phyloP scores from a whole-genome alignment of 305 asterid species.

The Fraxinus nigra region DNA sequence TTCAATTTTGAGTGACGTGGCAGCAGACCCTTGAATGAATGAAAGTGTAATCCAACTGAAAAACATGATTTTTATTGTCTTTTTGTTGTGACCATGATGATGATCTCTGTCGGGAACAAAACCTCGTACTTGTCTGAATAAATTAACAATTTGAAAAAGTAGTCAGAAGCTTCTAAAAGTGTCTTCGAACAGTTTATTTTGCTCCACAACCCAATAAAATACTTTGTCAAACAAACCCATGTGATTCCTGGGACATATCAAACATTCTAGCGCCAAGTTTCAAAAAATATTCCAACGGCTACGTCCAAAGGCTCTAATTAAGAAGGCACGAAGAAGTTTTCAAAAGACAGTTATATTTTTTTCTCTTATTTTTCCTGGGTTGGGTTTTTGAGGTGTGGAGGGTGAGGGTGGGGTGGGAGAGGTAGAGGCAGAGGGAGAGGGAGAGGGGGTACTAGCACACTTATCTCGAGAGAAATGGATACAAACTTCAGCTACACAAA shows the following conservation, averaged over 20 bases:
- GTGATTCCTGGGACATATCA: not conserved
- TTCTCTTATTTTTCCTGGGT: not conserved
- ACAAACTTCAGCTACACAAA: conserved; percentile 10
- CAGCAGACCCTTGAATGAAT: not conserved
- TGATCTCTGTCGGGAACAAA: conserved; percentile 17
- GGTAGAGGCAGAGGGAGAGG: not conserved
- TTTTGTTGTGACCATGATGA: conserved; percentile 12
- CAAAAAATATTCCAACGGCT: conserved; percentile 5
- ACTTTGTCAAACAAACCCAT: not conserved
- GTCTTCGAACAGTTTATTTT: not conserved
- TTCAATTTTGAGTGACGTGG: conserved; percentile 10
- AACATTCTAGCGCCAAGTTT: conserved; percentile 10
- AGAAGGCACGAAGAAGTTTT: not conserved
- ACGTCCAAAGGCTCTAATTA: not conserved
- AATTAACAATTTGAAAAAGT: conserved; percentile 11
- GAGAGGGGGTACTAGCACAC: not conserved
- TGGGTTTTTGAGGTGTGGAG: not conserved
- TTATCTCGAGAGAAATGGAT: not conserved
- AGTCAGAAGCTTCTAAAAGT: conserved; percentile 29
- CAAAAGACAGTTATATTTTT: not conserved
- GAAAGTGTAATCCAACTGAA: conserved; percentile 24
- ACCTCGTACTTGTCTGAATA: conserved; percentile 29
- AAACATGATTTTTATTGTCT: conserved; percentile 15
- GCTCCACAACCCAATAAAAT: conserved; percentile 2
- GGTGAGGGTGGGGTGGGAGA: not conserved